Percentiles rank a stretch among this genome's conserved stretches.
Conservation (phyloP, 2,329 filamentous ascomycete genomes). For the Epicoccum nigrum region DNA sequence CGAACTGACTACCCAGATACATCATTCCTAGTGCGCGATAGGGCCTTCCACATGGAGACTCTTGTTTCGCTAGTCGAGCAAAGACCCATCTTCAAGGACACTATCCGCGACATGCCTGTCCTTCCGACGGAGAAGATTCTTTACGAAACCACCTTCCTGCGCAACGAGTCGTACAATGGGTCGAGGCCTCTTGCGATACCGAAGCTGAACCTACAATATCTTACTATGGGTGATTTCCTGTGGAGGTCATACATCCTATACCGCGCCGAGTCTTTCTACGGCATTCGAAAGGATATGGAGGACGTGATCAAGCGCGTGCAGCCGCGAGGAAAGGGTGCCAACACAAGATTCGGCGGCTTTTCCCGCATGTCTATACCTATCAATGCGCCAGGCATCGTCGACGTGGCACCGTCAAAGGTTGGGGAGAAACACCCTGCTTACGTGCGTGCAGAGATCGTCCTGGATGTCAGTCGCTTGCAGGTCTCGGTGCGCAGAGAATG, state of each 20-base stretch:
- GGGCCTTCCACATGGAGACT: conserved; percentile 71
- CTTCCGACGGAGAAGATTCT: conserved; percentile 84
- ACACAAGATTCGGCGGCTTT: conserved; percentile 75
- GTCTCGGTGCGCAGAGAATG: conserved; percentile 81
- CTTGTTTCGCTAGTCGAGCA: conserved; percentile 77
- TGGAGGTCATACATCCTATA: conserved; percentile 92
- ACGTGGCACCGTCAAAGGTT: conserved; percentile 81
- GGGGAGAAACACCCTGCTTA: conserved; percentile 82
- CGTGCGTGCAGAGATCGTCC: conserved; percentile 82
- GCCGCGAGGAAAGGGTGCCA: conserved; percentile 71
- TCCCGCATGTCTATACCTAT: conserved; percentile 93
- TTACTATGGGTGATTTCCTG: conserved; percentile 94
- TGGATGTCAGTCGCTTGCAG: conserved; percentile 82
- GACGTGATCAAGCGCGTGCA: conserved; percentile 78
- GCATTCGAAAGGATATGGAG: conserved; percentile 89
- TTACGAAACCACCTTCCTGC: conserved; percentile 78
- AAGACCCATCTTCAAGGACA: conserved; percentile 81
- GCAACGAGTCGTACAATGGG: conserved; percentile 87
- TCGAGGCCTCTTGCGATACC: conserved; percentile 86
- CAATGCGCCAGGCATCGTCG: conserved; percentile 81
- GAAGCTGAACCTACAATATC: conserved; percentile 93
- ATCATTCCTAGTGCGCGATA: conserved; percentile 66
- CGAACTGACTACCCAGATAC: conserved; percentile 81
- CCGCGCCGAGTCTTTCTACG: conserved; percentile 89
- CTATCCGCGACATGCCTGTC: conserved; percentile 70